Conservation (phyloP, 345 rosid genomes). For the Lepidium didymum region DNA sequence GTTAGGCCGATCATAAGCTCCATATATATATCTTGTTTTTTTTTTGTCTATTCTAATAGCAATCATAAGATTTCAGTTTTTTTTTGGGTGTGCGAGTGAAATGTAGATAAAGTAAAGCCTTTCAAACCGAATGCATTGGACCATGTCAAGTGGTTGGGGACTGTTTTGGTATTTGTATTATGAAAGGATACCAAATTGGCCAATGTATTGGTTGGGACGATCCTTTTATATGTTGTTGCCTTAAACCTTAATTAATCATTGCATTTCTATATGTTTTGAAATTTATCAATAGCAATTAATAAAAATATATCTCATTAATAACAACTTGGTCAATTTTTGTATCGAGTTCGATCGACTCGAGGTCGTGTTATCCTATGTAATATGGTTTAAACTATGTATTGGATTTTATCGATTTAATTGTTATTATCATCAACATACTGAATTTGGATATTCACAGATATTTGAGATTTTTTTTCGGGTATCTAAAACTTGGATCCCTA, state of each 20-base stretch:
- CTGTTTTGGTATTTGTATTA: not conserved
- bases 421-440: too few species aligned
- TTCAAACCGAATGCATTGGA: not conserved
- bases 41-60: not conserved
- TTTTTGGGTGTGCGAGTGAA: not conserved
- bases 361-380: too few species aligned
- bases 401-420: too few species aligned
- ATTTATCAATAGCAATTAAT: not conserved
- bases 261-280: not conserved
- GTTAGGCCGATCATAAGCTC: not conserved
- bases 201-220: conserved; percentile 1
- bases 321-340: too few species aligned
- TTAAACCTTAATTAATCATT: not conserved
- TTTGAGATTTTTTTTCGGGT: too few species aligned
- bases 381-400: too few species aligned
- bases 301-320: too few species aligned
- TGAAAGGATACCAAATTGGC: not conserved
- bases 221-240: conserved; percentile 5
- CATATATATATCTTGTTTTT: not conserved
- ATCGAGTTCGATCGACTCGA: too few species aligned
- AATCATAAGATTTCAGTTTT: too few species aligned
- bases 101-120: conserved; percentile 6
- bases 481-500: too few species aligned
- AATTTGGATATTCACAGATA: too few species aligned
- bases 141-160: not conserved